Conservation (phyloP, 2,329 filamentous ascomycete species). For the Paecilomyces formosus region DNA sequence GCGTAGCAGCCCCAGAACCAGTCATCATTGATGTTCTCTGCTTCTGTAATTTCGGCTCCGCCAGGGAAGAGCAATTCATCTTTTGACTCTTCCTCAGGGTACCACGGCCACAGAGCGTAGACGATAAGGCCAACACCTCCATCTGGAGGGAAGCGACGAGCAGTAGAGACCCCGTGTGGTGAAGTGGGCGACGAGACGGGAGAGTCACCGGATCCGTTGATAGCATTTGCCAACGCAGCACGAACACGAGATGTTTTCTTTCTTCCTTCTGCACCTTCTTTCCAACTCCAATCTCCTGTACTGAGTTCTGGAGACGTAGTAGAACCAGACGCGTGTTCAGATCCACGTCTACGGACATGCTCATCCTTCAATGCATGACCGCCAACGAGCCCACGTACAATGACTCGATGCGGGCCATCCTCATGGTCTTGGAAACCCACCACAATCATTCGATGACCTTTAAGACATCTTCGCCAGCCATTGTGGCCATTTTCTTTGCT, state of each 20-base stretch:
- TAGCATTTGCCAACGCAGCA: conserved; percentile 4
- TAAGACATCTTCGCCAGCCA: conserved; percentile 77
- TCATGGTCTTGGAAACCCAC: conserved; percentile 65
- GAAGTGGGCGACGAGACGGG: conserved; percentile 50
- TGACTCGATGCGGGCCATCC: conserved; percentile 59
- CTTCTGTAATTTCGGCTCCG: conserved; percentile 73
- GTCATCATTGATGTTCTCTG: conserved; percentile 80
- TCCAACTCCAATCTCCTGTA: conserved; percentile 35
- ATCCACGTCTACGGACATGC: conserved; percentile 24
- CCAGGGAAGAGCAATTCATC: conserved; percentile 82
- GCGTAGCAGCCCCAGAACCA: conserved; percentile 88
- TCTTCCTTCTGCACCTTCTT: conserved; percentile 29
- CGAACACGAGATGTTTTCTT: conserved; percentile 30
- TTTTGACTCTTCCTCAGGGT: conserved; percentile 47
- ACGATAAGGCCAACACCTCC: conserved; percentile 62
- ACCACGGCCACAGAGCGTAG: conserved; percentile 69
- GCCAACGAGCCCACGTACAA: conserved; percentile 69
- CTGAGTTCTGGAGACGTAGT: conserved; percentile 18
- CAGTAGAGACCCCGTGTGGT: conserved; percentile 22
- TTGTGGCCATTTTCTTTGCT: conserved; percentile 65
- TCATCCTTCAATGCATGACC: conserved; percentile 62
- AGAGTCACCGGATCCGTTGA: conserved; percentile 3
- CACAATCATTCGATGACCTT: conserved; percentile 77
- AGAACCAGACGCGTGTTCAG: conserved; percentile 2
- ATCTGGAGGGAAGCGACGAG: conserved; percentile 59